Evolutionary conservation across 805 yeast species (phyloP), one percentile per base, ranked within the genome.

Genomic region (Ogataea henricii): DNA sequence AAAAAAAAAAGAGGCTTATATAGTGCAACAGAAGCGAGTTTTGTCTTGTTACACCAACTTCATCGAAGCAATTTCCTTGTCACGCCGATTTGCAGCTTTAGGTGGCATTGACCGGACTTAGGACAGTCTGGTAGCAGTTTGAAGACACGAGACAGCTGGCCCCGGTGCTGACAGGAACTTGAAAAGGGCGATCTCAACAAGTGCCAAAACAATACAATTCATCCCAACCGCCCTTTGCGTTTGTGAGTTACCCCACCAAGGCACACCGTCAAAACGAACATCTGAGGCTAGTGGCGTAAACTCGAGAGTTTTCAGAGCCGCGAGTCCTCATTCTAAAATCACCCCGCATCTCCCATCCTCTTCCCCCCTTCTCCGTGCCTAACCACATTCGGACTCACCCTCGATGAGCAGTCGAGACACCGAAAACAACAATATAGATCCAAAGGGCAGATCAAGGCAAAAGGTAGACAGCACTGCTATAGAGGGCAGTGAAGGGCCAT

Each of bases 341-440:
- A 5, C 17, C 25, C 25, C 34, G 6, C 18, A 14, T 30, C 17
- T 9, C 34, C 18, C 34, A 27, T 30, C 8, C 16, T 30, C 34
- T 30, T n/a, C 34, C 34, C 18, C 34, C 18, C n/a, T 30, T 30
- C 17, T 34, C 37, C n/a, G 4, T 32, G 17, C 27, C 29, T 22
- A 16, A 8, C 23, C 22, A 7, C 16, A 14, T 26, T 20, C 33
- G 20, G 25, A 36, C 40, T 16, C 12, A 40, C 17, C 38, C 44
- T 49, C 53, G 45, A 49, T 49, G 53, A 49, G 47, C 46, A 49
- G 33, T 39, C 42, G 47, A 25, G 48, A 40, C 39, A 39, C 53
- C 17, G 43, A 36, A 22, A 38, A 35, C 37, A 26, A 39, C 42
- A 25, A 26, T n/a, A 16, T 26, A 39, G 42, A 39, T 39, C 42